Base-by-base conservation (phyloP, 73 alveolate genomes). In the Breviolum minutum region DNA sequence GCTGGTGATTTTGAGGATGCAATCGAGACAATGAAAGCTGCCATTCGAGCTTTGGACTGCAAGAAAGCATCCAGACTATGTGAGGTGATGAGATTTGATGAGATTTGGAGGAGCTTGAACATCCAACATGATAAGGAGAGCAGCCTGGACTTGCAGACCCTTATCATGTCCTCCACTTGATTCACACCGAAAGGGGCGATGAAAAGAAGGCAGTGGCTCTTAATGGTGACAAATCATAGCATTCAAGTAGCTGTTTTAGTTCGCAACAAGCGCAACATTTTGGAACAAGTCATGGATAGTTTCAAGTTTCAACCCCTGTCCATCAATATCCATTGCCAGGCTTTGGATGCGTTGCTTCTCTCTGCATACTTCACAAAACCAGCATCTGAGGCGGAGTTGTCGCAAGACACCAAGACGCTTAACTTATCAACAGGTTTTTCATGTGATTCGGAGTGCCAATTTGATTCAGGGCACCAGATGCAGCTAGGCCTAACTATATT, bases 141-240 rank as follows among this genome's bases (percentile, higher is more conserved):
- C 98, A 92, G 22, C 98, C 98, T 2, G 98, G 98, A 16, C 98
- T 92, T 17, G 98, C 98, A 29, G 98, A 92, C 30, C 98, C 98
- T 6, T 92, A 92, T 68, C 98, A 92, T 64, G 98, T 92, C 68
- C 68, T 92, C 81, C 98, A 92, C 81, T 64, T 73, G 66, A 81
- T 92, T 8, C 66, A 92, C 98, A 92, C 80, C 40, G 98, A 92
- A 90, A 63, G 60, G 20, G 80, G 81, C 16, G 98, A 92, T 29
- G 91, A 76, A 19, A 92, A 92, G 81, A 92, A 92, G 98, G 97
- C 40, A 8, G 48, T 74, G 61, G n/a, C 76, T 40, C n/a, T 40
- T 40, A 3, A 40, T 40, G 54, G 54, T 40, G 54, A 40, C 54
- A 3, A 40, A 40, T 40, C 54, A 3, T 40, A 40, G 54, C 54